phyloP scores from a whole-genome alignment of 2,329 filamentous ascomycete species.

The Ascochyta koolunga region DNA sequence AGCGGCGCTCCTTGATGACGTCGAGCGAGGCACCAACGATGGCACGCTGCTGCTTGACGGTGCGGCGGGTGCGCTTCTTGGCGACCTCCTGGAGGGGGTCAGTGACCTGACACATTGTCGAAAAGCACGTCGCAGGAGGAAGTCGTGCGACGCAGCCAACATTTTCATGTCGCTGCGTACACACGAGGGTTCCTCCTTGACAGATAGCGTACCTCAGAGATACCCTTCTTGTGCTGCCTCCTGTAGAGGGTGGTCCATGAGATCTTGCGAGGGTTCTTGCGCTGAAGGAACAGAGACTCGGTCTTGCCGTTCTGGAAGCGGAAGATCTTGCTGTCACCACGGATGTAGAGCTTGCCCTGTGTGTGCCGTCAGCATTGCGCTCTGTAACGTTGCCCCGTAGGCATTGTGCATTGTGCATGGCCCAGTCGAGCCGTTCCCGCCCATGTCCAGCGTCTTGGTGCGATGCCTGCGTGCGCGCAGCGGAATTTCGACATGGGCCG shows the following conservation, averaged over 20 bases:
- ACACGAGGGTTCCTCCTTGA: slow-evolving; percentile 13
- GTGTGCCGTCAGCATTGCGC: slow-evolving; percentile 38
- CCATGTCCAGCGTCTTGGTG: slow-evolving; percentile 23
- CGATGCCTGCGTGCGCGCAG: slow-evolving; percentile 15
- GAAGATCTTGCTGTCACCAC: slow-evolving; percentile 99
- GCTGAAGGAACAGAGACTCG: slow-evolving; percentile 99
- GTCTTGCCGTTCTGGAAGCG: slow-evolving; percentile 99
- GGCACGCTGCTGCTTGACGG: slow-evolving; percentile 97
- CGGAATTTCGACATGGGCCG: slow-evolving; percentile 33
- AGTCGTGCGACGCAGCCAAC: slow-evolving; percentile 19
- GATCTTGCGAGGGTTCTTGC: slow-evolving; percentile 99
- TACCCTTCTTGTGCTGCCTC: slow-evolving; percentile 99
- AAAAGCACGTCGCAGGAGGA: slow-evolving; percentile 16
- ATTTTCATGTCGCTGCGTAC: slow-evolving; percentile 27
- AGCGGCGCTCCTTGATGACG: slow-evolving; percentile 99
- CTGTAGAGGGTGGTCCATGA: slow-evolving; percentile 98
- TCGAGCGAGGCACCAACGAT: slow-evolving; percentile 99
- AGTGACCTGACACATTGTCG: slow-evolving; percentile 16
- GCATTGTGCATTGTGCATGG: background rate
- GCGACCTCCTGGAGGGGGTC: slow-evolving; percentile 80
- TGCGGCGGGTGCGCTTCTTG: slow-evolving; percentile 99
- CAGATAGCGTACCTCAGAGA: slow-evolving; percentile 82
- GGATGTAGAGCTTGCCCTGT: slow-evolving; percentile 99
- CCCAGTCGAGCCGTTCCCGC: slow-evolving; percentile 14
- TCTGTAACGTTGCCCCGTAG: slow-evolving; percentile 10